Conservation (phyloP, 1,139 yeast species). For the Debaryomyces coudertii region DNA sequence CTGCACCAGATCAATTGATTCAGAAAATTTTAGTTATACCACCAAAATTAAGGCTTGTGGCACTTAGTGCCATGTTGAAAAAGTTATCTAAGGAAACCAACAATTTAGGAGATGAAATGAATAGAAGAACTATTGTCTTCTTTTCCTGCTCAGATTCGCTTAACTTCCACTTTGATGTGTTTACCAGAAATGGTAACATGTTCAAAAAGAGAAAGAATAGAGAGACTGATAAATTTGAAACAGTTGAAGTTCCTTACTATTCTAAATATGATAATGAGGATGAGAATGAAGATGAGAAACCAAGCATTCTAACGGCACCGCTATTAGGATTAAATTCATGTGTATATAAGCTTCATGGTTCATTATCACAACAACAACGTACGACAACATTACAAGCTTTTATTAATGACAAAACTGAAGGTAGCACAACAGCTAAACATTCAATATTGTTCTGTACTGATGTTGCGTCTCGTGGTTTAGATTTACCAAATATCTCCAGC, state of each 20-base stretch:
- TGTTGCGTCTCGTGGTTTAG: slow-evolving; percentile 75
- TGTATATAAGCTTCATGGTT: slow-evolving; percentile 87
- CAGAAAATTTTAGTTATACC: slow-evolving; percentile 85
- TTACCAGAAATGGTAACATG: slow-evolving; percentile 58
- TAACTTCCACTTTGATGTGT: slow-evolving; percentile 80
- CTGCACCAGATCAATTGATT: slow-evolving; percentile 87
- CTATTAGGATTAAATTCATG: slow-evolving; percentile 50
- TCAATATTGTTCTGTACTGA: slow-evolving; percentile 80
- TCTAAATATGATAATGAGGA: slow-evolving; percentile 21
- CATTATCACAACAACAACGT: slow-evolving; percentile 80
- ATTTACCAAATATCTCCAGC: slow-evolving; percentile 64
- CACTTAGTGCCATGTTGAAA: slow-evolving; percentile 69
- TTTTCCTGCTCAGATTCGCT: slow-evolving; percentile 95
- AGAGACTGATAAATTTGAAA: slow-evolving; percentile 28
- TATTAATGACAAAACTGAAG: slow-evolving; percentile 33
- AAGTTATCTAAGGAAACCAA: slow-evolving; percentile 41
- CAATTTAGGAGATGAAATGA: slow-evolving; percentile 9
- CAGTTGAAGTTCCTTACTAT: slow-evolving; percentile 22
- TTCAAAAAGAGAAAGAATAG: slow-evolving; percentile 34
- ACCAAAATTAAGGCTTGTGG: slow-evolving; percentile 84
- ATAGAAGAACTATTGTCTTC: slow-evolving; percentile 73
- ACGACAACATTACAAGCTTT: slow-evolving; percentile 74
- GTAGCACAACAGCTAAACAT: slow-evolving; percentile 37
- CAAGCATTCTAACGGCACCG: slow-evolving; percentile 58
- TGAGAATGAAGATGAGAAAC: slow-evolving; percentile 30